Evolutionary conservation across 805 yeast genomes (phyloP), one percentile per base, ranked within the genome.

Genomic region (Nakazawaea anatomiae): DNA sequence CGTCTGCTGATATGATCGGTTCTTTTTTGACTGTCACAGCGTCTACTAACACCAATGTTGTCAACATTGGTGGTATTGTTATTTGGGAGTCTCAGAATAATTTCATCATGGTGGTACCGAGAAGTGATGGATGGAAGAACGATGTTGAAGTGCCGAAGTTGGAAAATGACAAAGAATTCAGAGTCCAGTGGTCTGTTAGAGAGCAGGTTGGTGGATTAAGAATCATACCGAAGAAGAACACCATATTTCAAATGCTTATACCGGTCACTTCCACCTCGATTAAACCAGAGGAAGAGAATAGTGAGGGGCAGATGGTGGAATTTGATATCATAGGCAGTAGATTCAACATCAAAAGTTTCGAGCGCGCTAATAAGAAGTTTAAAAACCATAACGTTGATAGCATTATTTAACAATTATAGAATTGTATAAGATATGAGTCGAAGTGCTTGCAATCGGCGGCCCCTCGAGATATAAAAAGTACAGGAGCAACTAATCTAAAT

Each of bases 1-100:
- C 92, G 1, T 76, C 85, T 54, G 88, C 94, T 1, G 97, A 90
- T 60, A 86, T 78, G 66, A 85, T 85, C 58, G 97, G 97, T 3
- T 79, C 94, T n/a, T 63, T 65, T 41, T 52, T 89, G 11, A 73
- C 72, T 11, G 90, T 90, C 0, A 58, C 72, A 2, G 76, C 79
- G 44, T 73, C 88, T n/a, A 66, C 68, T 25, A 85, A 84, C 58
- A 68, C 73, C 5, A 75, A 79, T 46, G 60, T 79, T 50, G 72
- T 84, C 6, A 95, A 94, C 0, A 58, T 75, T 34, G 57, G 71
- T 39, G 97, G 97, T 0, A 86, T 90, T 5, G 87, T 90, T 1
- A 69, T 88, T 2, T 87, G 94, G 86, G 97, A 90, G 62, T 77
- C 92, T 7, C 89, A 86, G 62, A 80, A 82, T 56, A 76, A 78